Base-by-base conservation (phyloP, 345 rosid species). In the Psidium friedrichsthalianum region DNA sequence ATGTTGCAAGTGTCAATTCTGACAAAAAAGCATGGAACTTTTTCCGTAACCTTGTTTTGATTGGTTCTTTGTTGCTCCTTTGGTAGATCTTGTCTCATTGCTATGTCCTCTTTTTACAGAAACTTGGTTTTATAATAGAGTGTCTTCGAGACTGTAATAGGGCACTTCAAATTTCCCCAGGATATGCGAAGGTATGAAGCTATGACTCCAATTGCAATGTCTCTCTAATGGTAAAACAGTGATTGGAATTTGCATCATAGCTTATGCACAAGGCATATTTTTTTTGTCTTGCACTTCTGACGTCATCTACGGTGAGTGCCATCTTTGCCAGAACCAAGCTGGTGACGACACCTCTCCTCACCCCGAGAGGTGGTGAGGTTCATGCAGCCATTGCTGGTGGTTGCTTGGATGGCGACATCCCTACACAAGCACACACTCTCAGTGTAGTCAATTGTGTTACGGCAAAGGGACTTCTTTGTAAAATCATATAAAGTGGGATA, bases 61-160 rank as follows among this genome's bases (percentile, higher is more conserved):
- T 69, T 15, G 22, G 76, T 86, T 56, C 52, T 64, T 47, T 44
- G 57, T 54, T 49, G 12, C 29, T 54, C 51, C 78, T 29, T 82
- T 54, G 36, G 42, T 55, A 22, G 24, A 21, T 55, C 10, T 55
- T 55, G 44, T 69, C 24, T 69, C 78, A 18, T 69, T 69, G 24
- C 44, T 32, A 49, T 21, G 74, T 86, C 54, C 59, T 20, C 56
- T 86, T 47, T 32, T 56, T 32, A 69, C 78, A 69, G 78, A 81
- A 74, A 42, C 49, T 91, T 51, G 96, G 91, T 20, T 89, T 89
- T 47, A 58, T 88, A 25, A 57, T 80, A 86, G 98, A 96, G 92
- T 89, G 96, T 88, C 82, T 92, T 51, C 91, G 92, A 83, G 98
- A 96, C 84, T 95, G 98, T 86, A 92, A 91, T 82, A 93, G 98